Evolutionary conservation across 2,329 filamentous ascomycete species (phyloP).

Genomic region (Sclerotinia subarctica): DNA sequence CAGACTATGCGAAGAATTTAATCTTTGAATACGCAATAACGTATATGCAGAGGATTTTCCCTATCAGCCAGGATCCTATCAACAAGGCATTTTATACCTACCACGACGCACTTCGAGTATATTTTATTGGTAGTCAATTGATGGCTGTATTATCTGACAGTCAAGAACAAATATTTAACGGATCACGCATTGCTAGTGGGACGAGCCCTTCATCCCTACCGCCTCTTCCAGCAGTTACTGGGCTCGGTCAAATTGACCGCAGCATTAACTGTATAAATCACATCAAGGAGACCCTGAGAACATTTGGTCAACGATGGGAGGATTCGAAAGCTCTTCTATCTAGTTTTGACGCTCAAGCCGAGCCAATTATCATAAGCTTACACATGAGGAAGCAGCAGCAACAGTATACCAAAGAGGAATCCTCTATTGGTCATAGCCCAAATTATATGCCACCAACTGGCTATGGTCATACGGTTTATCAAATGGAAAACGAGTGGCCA

Average conservation of each 20-base stretch:
- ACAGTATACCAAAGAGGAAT: slow-evolving; percentile 23
- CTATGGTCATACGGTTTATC: slow-evolving; percentile 30
- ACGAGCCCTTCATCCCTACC: slow-evolving; percentile 50
- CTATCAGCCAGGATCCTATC: slow-evolving; percentile 57
- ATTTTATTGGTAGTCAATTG: slow-evolving; percentile 67
- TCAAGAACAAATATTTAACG: slow-evolving; percentile 54
- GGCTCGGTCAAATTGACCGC: slow-evolving; percentile 52
- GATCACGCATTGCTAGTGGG: slow-evolving; percentile 29
- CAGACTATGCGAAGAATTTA: slow-evolving; percentile 71
- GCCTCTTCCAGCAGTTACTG: slow-evolving; percentile 44
- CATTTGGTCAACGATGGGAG: slow-evolving; percentile 59
- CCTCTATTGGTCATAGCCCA: slow-evolving; percentile 30
- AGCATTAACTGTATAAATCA: slow-evolving; percentile 55
- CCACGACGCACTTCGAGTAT: slow-evolving; percentile 81
- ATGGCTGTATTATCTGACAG: slow-evolving; percentile 58
- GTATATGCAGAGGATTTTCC: slow-evolving; percentile 74
- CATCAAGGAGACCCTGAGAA: slow-evolving; percentile 51
- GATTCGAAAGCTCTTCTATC: slow-evolving; percentile 52
- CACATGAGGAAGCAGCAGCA: slow-evolving; percentile 39
- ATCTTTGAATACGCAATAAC: slow-evolving; percentile 83
- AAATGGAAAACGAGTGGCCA: slow-evolving; percentile 28
- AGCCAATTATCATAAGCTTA: slow-evolving; percentile 41
- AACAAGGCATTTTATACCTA: slow-evolving; percentile 74
- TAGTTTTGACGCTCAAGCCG: slow-evolving; percentile 47
- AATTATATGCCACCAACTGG: slow-evolving; percentile 25